phyloP scores from a whole-genome alignment of 169 alveolate genomes.

The Babesia microti region DNA sequence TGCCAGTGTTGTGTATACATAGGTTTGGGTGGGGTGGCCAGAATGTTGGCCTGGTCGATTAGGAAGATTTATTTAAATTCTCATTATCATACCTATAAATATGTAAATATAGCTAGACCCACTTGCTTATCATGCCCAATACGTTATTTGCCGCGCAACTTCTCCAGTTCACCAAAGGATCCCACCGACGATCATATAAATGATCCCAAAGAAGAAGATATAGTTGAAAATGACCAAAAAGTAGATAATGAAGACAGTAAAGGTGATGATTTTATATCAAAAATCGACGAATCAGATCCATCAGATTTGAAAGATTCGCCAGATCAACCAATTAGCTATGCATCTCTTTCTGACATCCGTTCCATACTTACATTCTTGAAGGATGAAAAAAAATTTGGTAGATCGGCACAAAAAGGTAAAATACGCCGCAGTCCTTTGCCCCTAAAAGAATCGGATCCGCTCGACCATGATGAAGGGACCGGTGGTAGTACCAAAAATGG shows the following conservation, averaged over 20 bases:
- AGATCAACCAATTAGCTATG: too few relatives aligned
- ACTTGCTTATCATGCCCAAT: too few relatives aligned
- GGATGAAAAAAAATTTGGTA: constrained; percentile 19
- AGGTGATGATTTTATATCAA: background rate
- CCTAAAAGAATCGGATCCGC: constrained; percentile 4
- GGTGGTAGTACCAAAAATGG: background rate
- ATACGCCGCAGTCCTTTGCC: constrained; percentile 36
- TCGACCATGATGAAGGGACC: too few relatives aligned
- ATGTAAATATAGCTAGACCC: too few relatives aligned
- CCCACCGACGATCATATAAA: background rate
- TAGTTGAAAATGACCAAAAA: constrained; percentile 7
- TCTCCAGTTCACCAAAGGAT: constrained; percentile 13
- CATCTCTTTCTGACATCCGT: too few relatives aligned
- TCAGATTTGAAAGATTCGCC: constrained; percentile 11
- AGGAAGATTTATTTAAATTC: too few relatives aligned
- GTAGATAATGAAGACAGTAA: background rate
- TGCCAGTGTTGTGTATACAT: too few relatives aligned
- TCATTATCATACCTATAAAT: too few relatives aligned
- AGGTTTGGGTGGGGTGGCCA: too few relatives aligned
- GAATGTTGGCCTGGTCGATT: too few relatives aligned
- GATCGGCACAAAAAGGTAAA: constrained; percentile 28
- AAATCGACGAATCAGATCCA: constrained; percentile 4
- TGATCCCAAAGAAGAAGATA: constrained; percentile 1
- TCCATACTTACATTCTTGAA: too few relatives aligned
- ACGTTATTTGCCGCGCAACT: too few relatives aligned